A percentile compares a stretch with the other conserved stretches of the same genome.
These are phyloP conservation scores for Coelastrella sp. DNA, from an alignment of 139 green algal species.

Conservation along the genomic window DNA sequence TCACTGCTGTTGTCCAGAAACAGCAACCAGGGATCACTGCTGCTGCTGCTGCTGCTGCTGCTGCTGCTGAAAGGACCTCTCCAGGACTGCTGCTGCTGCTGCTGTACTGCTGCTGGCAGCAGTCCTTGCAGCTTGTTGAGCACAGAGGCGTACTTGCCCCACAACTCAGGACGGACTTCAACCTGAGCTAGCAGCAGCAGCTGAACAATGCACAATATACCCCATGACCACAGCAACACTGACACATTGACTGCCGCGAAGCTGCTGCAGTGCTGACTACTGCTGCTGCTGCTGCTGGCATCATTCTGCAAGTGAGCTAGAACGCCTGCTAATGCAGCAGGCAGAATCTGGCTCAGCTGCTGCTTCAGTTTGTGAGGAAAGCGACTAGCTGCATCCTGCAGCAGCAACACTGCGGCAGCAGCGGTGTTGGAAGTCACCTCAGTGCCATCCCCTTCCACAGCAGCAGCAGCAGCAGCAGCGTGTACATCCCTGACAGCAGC, in stretches of 20 bases:
- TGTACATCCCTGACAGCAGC: constrained; percentile 7
- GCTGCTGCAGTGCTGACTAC: background rate
- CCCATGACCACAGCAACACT: constrained; percentile 61
- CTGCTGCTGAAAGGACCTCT: constrained; percentile 57
- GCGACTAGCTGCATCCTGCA: background rate
- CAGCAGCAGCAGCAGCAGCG: constrained; percentile 24
- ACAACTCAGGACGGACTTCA: constrained; percentile 79
- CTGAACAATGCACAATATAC: constrained; percentile 66
- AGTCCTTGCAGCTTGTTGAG: constrained; percentile 77
- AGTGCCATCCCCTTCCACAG: background rate
- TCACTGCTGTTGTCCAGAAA: too few species aligned
- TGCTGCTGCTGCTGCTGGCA: constrained; percentile 13
- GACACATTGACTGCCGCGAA: background rate
- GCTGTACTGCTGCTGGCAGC: constrained; percentile 2
- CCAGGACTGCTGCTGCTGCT: constrained; percentile 40
- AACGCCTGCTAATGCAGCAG: constrained; percentile 3
- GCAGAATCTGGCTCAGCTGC: background rate
- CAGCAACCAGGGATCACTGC: too few species aligned
- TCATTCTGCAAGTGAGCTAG: background rate
- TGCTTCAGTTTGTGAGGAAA: background rate
- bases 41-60: constrained; percentile 64
- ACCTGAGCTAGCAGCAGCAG: constrained; percentile 67
- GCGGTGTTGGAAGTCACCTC: background rate
- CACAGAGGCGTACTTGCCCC: constrained; percentile 70
- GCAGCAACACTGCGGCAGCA: background rate